Evolutionary conservation across 495 filamentous ascomycete species (phyloP), one percentile per base, ranked within the genome.

Genomic region (Thermochaetoides thermophila): DNA sequence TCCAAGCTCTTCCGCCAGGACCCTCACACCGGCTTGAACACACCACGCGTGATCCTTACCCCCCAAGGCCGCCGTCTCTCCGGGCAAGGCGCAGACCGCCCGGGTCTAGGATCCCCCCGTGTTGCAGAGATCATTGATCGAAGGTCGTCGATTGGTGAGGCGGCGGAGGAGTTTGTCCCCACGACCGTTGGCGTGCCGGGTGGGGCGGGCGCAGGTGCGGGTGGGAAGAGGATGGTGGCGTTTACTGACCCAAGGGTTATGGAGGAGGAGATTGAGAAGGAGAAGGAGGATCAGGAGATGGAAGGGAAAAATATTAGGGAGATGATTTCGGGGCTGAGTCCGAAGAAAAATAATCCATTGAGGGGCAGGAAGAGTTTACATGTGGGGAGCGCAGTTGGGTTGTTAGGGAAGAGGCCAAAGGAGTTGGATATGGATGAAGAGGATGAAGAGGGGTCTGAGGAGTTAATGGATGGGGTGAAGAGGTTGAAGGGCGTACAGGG

Each of bases 81-180:
- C 5, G 83, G 81, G 3, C 49, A 86, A 37, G 83, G 82, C 8
- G 74, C 75, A 42, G 81, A 85, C 43, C 73, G 69, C 37, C 60
- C 71, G 41, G 81, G 82, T 4, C 69, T 89, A 31, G 83, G 83
- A 14, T 91, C 83, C 3, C 83, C 83, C 6, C 71, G 68, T 11
- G 71, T 91, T 21, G 69, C 78, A 10, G 77, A 71, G 15, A 66
- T 84, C 16, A 68, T 89, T 21, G 79, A 84, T 29, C 70, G 74
- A 31, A 71, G 83, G 27, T 67, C 61, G 26, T 83, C 79, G 5
- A 75, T 91, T 37, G 70, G 74, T 17, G 74, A 85, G 32, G 60
- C 63, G 11, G 69, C 78, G 8, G 57, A 60, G 4, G 54, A 63
- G 6, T 87, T 89, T 45, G 54, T 71, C 30, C 71, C 76, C 0